phyloP scores from a whole-genome alignment of 2,329 filamentous ascomycete species.

The Colletotrichum navitas region DNA sequence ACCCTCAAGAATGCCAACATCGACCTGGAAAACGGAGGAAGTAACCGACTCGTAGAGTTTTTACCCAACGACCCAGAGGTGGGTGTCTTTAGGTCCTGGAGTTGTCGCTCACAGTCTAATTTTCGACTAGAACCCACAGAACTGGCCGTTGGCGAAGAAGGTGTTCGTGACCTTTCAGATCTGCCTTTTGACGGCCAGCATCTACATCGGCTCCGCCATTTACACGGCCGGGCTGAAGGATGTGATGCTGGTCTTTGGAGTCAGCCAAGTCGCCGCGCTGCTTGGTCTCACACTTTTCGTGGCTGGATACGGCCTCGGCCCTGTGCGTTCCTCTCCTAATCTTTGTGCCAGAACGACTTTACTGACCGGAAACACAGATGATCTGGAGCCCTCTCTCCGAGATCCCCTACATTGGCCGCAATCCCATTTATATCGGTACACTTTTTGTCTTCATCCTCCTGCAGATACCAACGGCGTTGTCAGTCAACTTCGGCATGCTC shows the following conservation, averaged over 20 bases:
- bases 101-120: not conserved
- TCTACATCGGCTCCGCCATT: conserved; percentile 38
- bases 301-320: conserved; percentile 33
- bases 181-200: conserved; percentile 8
- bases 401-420: conserved; percentile 34
- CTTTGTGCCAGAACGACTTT: not conserved
- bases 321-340: not conserved
- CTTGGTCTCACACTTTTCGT: conserved; percentile 35
- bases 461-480: conserved; percentile 20
- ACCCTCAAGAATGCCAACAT: not conserved
- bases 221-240: conserved; percentile 30
- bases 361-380: conserved; percentile 21
- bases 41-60: conserved; percentile 17
- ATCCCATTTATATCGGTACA: conserved; percentile 37
- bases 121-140: conserved; percentile 3
- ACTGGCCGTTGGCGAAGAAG: conserved; percentile 24
- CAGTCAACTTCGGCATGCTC: conserved; percentile 30
- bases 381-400: conserved; percentile 37
- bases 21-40: conserved; percentile 7
- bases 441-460: conserved; percentile 33
- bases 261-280: conserved; percentile 19
- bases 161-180: conserved; percentile 27
- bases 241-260: conserved; percentile 23
- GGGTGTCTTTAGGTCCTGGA: not conserved
- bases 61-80: conserved; percentile 32